These are phyloP conservation scores for Clavaria fumosa DNA, from an alignment of 768 basidiomycete species.

Conservation along the genomic window DNA sequence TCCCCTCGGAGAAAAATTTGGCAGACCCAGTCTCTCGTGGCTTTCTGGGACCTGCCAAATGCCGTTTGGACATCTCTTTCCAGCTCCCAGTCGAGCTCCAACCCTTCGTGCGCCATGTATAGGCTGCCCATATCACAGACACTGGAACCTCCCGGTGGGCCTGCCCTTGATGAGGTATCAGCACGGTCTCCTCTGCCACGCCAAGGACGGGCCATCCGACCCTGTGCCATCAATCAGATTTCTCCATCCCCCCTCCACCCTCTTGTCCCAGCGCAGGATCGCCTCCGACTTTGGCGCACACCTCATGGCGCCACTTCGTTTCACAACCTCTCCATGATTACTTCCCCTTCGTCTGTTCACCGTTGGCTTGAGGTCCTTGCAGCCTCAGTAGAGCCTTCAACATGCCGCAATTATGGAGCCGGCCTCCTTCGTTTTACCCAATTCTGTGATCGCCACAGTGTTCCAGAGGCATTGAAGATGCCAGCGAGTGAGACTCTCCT, in stretches of 20 bases:
- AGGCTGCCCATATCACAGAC: background rate
- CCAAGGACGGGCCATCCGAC: constrained; percentile 6
- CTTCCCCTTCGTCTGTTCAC: constrained; percentile 15
- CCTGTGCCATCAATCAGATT: constrained; percentile 3
- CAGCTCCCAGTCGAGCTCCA: too few relatives aligned
- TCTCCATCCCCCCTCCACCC: constrained; percentile 8
- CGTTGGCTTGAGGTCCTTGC: too few relatives aligned
- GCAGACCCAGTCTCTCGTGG: constrained; percentile 20
- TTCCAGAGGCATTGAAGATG: constrained; percentile 19
- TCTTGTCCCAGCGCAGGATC: constrained; percentile 11
- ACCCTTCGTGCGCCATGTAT: constrained; percentile 8
- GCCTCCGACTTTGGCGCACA: constrained; percentile 12
- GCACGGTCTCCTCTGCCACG: background rate
- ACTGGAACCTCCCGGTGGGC: background rate
- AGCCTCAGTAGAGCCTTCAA: too few relatives aligned
- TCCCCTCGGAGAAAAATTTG: constrained; percentile 15
- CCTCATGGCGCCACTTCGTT: constrained; percentile 7
- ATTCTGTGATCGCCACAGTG: too few relatives aligned
- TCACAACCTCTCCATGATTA: constrained; percentile 7
- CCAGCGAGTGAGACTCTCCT: constrained; percentile 20
- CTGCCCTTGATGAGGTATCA: constrained; percentile 1
- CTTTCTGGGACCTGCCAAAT: constrained; percentile 5
- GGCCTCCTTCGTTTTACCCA: constrained; percentile 22
- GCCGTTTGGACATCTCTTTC: constrained; percentile 3
- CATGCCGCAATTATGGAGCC: constrained; percentile 24